Evolutionary conservation across 495 filamentous ascomycete genomes (phyloP), one percentile per base, ranked within the genome.

Genomic region (Staphylotrichum tortipilum): DNA sequence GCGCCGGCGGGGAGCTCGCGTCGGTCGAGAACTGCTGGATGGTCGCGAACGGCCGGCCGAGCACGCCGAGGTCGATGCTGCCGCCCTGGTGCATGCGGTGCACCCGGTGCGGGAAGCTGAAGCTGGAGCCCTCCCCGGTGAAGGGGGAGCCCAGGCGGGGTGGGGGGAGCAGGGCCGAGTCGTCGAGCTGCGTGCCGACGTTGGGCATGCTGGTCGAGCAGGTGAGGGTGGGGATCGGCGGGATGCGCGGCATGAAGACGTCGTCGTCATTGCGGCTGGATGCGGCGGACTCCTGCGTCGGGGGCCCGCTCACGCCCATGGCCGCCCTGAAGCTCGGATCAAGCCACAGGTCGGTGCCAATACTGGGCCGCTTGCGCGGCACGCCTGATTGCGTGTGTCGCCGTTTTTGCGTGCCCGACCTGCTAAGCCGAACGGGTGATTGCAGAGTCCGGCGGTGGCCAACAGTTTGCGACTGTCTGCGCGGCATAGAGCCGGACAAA

Each of bases 61-160:
- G 58, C 45, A 72, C 68, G 8, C 66, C 65, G 38, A 71, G 47
- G 19, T 65, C 68, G 30, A 75, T 64, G 48, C 60, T 69, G 23
- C 54, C 63, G 12, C 69, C 64, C 26, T 68, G 58, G 37, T 60
- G 60, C 39, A 62, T 63, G 15, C 62, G 59, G 18, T 63, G 62
- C 10, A 73, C 33, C 10, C 75, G 64, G 47, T 71, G 73, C 15
- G 75, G 73, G 50, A 77, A 78, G 54, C 70, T 77, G 40, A 67
- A 64, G 54, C 70, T 74, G 1, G 72, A 67, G 36, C 55, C 61
- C 15, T 63, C 47, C 18, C 58, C 69, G 1, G 69, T 61, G 34
- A 78, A 77, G 0, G 76, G 77, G 6, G 77, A 79, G 24, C 77
- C 75, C 3, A 79, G 63, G 12, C 76, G 69, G 23, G 60, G 58